phyloP scores from a whole-genome alignment of 257 asterid genomes.

The Striga asiatica region DNA sequence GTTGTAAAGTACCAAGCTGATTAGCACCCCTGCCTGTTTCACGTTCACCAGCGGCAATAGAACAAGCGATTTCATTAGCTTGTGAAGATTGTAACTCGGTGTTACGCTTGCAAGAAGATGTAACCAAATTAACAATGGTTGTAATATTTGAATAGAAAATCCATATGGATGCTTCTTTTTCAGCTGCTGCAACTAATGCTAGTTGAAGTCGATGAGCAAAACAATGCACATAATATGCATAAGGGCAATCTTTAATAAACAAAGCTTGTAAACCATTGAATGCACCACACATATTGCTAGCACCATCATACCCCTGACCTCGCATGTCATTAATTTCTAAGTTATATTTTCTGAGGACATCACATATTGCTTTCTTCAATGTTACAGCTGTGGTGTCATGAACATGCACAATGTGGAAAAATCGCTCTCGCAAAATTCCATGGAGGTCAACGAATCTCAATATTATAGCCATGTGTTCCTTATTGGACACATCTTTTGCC shows the following conservation, averaged over 20 bases:
- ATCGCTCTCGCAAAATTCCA: neutral
- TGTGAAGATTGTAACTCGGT: neutral
- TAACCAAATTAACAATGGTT: no score
- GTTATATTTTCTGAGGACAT: no score
- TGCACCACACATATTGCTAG: no score
- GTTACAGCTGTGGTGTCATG: neutral
- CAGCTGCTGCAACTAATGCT: no score
- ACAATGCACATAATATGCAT: no score
- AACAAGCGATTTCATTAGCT: neutral
- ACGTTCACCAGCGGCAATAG: neutral
- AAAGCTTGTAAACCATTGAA: no score
- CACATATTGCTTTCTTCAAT: neutral
- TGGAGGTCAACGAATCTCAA: neutral
- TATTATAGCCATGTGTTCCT: neutral
- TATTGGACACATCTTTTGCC: neutral
- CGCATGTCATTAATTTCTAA: no score
- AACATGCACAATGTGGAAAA: neutral
- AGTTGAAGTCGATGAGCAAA: no score
- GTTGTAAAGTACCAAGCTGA: conserved; percentile 1
- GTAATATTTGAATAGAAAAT: no score
- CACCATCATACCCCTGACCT: no score
- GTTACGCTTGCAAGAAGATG: neutral
- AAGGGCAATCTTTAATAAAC: no score
- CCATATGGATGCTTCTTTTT: no score
- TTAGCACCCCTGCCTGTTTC: neutral